Conservation (phyloP, 768 basidiomycete genomes). For the Rossbeevera mucosa region DNA sequence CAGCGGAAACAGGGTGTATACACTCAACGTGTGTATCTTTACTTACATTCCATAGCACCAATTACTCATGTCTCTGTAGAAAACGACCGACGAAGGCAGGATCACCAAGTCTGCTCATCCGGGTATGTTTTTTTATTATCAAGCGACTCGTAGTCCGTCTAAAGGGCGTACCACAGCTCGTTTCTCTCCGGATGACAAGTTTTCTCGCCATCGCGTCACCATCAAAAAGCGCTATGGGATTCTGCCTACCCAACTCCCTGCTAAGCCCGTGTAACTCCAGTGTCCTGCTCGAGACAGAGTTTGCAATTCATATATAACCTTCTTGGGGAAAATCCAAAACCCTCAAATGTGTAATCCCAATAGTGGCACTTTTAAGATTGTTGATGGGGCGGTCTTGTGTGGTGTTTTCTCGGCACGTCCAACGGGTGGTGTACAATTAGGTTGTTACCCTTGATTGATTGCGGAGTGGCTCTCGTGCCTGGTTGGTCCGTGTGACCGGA, state of each 20-base stretch:
- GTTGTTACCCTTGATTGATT: too few relatives aligned
- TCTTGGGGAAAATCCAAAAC: too few relatives aligned
- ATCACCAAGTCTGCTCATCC: conserved; percentile 96
- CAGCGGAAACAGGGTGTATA: conserved; percentile 79
- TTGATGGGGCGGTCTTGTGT: too few relatives aligned
- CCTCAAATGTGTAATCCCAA: background rate
- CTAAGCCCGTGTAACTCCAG: conserved; percentile 77
- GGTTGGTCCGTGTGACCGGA: too few relatives aligned
- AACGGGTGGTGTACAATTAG: too few relatives aligned
- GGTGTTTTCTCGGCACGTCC: too few relatives aligned
- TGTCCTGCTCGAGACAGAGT: background rate
- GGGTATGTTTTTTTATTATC: conserved; percentile 46
- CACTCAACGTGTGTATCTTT: conserved; percentile 72
- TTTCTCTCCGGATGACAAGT: conserved; percentile 99
- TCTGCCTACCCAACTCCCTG: conserved; percentile 84
- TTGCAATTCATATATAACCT: background rate
- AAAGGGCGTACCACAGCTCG: conserved; percentile 55
- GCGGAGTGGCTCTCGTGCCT: too few relatives aligned
- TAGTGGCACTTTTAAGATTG: background rate
- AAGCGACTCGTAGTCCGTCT: background rate
- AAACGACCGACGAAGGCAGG: conserved; percentile 74
- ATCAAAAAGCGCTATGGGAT: conserved; percentile 92
- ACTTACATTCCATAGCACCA: background rate
- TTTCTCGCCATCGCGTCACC: conserved; percentile 94
- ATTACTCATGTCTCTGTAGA: conserved; percentile 45